A percentile compares a stretch with the other conserved stretches of the same genome.
These are phyloP conservation scores for Rachicladosporium sp. DNA, from an alignment of 2,329 filamentous ascomycete species.

Conservation along the genomic window DNA sequence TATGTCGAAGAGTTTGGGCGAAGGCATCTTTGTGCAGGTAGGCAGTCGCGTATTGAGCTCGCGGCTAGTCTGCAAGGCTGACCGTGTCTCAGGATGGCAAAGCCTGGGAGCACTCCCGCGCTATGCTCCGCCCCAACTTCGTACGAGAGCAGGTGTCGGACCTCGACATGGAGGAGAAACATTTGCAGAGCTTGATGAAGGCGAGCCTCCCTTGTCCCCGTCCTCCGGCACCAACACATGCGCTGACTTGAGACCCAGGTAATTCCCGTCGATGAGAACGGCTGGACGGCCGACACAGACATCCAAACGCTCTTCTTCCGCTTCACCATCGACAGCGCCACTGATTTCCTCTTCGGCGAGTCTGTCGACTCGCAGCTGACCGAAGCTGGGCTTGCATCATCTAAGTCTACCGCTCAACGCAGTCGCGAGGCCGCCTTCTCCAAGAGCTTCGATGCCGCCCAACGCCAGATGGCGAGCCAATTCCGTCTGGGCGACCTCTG, in stretches of 20 bases:
- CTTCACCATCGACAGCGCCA: conserved; percentile 38
- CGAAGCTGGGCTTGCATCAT: conserved; percentile 16
- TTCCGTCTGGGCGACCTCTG: conserved; percentile 26
- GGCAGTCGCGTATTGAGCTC: too few species aligned
- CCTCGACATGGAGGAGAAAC: conserved; percentile 23
- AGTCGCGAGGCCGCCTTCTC: conserved; percentile 26
- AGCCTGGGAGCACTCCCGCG: conserved; percentile 25
- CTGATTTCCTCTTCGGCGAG: conserved; percentile 38
- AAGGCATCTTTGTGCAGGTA: conserved; percentile 15
- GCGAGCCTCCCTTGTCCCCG: conserved; percentile 4
- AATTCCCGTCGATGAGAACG: conserved; percentile 14
- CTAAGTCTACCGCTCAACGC: conserved; percentile 11
- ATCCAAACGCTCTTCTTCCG: conserved; percentile 34
- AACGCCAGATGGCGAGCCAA: conserved; percentile 25
- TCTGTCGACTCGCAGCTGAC: conserved; percentile 26
- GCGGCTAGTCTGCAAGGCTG: too few species aligned
- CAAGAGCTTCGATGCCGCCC: conserved; percentile 31
- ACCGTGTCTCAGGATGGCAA: conserved; percentile 19
- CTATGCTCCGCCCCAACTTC: conserved; percentile 27
- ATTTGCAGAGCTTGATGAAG: conserved; percentile 23
- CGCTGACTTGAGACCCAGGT: too few species aligned
- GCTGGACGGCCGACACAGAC: conserved; percentile 21
- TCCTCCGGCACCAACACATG: too few species aligned
- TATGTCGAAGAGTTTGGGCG: conserved; percentile 19
- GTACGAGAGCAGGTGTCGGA: conserved; percentile 26